Base-by-base conservation (phyloP, 768 basidiomycete species). In the Termitomyces sp. region DNA sequence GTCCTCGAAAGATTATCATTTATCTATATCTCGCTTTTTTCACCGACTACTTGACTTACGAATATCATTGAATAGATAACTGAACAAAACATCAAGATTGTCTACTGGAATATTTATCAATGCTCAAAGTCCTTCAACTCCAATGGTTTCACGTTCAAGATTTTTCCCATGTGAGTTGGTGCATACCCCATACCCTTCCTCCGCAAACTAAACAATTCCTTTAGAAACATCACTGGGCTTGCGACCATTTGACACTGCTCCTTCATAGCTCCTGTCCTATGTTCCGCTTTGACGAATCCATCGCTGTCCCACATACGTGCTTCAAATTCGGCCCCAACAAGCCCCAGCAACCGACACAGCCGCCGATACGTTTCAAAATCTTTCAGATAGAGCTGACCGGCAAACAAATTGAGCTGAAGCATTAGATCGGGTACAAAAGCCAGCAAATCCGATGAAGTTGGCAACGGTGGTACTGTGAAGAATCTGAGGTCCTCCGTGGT, bases 341-440 rank as follows among this genome's bases (percentile, higher is more conserved):
- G 29, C 3, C 80, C 74, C 37, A 83, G 66, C 57, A 76, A 68
- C 31, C 67, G 61, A 60, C 81, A 81, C 14, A 78, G 40, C 1
- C 60, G 64, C 34, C 61, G 61, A 56, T 81, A 82, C 2, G 73
- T 65, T 11, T 59, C 60, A 31, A 72, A 66, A 29, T 75, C 66
- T 10, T 66, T 67, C 42, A 81, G 57, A 58, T 77, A 83, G 3
- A 83, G 70, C 57, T 83, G 79, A 3, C 79, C 81, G 14, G 80
- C 77, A 64, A 76, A 80, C 36, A 81, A 61, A 43, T 77, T 80
- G 40, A 83, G 68, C 50, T 80, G 78, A 31, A 61, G 47, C 34
- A 61, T 57, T 55, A 57, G 32, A 70, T 71, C 9, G 68, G 52
- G 9, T 17, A 60, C 42, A 2, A 56, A 46, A 1, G 61, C 53